phyloP scores from a whole-genome alignment of 768 basidiomycete genomes.

The Strobilomyces dryophilus region DNA sequence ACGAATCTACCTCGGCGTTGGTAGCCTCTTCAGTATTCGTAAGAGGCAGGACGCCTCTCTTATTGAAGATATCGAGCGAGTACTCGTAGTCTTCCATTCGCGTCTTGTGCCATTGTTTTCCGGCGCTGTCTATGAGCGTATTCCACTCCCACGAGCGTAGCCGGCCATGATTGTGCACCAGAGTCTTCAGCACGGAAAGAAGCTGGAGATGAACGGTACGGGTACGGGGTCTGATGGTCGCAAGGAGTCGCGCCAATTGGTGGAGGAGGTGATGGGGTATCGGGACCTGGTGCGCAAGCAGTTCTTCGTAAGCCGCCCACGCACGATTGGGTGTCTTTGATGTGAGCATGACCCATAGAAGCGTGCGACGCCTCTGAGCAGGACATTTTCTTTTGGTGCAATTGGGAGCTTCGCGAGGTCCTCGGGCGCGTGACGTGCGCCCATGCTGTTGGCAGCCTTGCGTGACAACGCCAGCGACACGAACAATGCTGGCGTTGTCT shows the following conservation, averaged over 20 bases:
- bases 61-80: slow-evolving; percentile 56
- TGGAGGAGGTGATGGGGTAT: slow-evolving; percentile 49
- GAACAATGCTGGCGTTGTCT: slow-evolving; percentile 3
- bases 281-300: slow-evolving; percentile 22
- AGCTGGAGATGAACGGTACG: slow-evolving; percentile 59
- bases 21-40: slow-evolving; percentile 9
- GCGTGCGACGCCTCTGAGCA: slow-evolving; percentile 19
- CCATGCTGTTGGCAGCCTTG: slow-evolving; percentile 4
- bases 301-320: slow-evolving; percentile 42
- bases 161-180: slow-evolving; percentile 51
- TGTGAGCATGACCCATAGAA: slow-evolving; percentile 32
- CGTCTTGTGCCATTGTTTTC: slow-evolving; percentile 60
- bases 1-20: slow-evolving; percentile 2
- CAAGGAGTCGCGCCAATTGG: slow-evolving; percentile 57
- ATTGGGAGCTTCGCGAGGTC: neutral
- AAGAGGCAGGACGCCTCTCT: slow-evolving; percentile 45
- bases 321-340: slow-evolving; percentile 31
- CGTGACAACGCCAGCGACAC: slow-evolving; percentile 4
- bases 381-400: slow-evolving; percentile 16
- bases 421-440: neutral
- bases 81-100: slow-evolving; percentile 52
- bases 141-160: slow-evolving; percentile 75
- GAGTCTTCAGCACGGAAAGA: slow-evolving; percentile 58
- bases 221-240: slow-evolving; percentile 50
- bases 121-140: slow-evolving; percentile 62